Percentiles rank a stretch among this genome's conserved stretches.
Evolutionary conservation across 768 basidiomycete genomes (phyloP).

Genomic region (Exidia glandulosa): DNA sequence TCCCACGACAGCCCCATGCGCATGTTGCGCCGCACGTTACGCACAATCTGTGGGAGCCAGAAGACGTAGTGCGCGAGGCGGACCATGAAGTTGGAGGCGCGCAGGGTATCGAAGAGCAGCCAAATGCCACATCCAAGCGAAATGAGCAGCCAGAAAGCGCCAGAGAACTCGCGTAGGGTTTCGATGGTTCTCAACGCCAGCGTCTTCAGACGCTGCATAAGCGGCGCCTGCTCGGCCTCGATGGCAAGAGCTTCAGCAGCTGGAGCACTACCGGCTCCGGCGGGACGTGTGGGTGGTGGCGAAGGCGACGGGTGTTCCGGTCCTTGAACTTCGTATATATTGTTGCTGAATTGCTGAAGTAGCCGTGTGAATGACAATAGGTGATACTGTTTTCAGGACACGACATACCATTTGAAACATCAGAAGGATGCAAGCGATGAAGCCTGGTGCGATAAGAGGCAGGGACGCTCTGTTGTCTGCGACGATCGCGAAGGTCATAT

Average conservation of each 20-base stretch:
- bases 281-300: constrained; percentile 14
- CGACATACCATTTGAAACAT: constrained; percentile 62
- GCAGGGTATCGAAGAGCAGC: neutral
- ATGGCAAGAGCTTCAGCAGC: too few species aligned
- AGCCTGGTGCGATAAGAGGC: constrained; percentile 74
- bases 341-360: constrained; percentile 67
- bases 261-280: too few species aligned
- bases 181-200: neutral
- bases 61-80: constrained; percentile 59
- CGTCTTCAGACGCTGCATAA: neutral
- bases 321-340: constrained; percentile 74
- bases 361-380: neutral
- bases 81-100: constrained; percentile 39
- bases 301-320: constrained; percentile 46
- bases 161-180: neutral
- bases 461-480: constrained; percentile 74
- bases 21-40: constrained; percentile 61
- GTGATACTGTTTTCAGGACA: neutral
- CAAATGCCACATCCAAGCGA: neutral
- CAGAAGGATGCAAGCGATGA: constrained; percentile 69
- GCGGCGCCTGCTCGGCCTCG: neutral
- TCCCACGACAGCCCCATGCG: constrained; percentile 54
- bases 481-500: constrained; percentile 79
- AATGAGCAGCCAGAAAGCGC: constrained; percentile 39
- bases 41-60: constrained; percentile 78